These are phyloP conservation scores for Candida pseudofarinosa DNA, from an alignment of 805 yeast genomes.

Conservation along the genomic window DNA sequence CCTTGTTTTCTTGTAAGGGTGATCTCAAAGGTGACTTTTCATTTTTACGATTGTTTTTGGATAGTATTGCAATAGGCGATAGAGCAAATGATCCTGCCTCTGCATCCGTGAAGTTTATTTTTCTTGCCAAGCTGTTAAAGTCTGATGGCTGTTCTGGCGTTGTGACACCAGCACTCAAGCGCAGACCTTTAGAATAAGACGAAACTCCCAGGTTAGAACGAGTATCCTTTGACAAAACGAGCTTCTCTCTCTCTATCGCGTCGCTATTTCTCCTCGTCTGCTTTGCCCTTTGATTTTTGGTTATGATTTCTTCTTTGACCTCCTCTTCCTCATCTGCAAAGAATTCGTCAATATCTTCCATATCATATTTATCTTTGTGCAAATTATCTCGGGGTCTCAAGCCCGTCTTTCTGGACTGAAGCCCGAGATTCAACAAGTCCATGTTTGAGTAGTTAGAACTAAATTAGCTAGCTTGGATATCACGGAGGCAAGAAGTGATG, in stretches of 20 bases:
- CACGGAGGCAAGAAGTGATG: background rate
- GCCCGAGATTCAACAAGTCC: constrained; percentile 49
- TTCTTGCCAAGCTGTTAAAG: constrained; percentile 28
- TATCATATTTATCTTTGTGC: constrained; percentile 52
- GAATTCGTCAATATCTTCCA: constrained; percentile 70
- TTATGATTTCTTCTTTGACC: constrained; percentile 3
- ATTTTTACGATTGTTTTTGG: constrained; percentile 15
- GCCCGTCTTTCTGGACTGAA: constrained; percentile 65
- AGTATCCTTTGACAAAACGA: background rate
- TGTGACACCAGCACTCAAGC: background rate
- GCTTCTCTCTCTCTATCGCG: constrained; percentile 2
- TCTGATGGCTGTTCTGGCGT: constrained; percentile 2
- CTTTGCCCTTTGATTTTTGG: background rate
- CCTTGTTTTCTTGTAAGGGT: constrained; percentile 22
- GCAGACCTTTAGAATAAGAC: background rate
- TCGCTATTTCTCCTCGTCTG: background rate
- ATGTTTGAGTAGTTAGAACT: constrained; percentile 12
- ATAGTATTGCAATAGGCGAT: constrained; percentile 23
- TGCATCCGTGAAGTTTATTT: constrained; percentile 32
- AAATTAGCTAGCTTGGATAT: background rate
- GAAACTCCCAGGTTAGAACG: constrained; percentile 6
- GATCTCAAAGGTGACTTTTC: constrained; percentile 28
- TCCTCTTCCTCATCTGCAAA: constrained; percentile 48
- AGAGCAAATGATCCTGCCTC: constrained; percentile 28
- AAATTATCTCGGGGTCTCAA: constrained; percentile 44